Base-by-base conservation (phyloP, 257 asterid species). In the Dorcoceras hygrometricum region DNA sequence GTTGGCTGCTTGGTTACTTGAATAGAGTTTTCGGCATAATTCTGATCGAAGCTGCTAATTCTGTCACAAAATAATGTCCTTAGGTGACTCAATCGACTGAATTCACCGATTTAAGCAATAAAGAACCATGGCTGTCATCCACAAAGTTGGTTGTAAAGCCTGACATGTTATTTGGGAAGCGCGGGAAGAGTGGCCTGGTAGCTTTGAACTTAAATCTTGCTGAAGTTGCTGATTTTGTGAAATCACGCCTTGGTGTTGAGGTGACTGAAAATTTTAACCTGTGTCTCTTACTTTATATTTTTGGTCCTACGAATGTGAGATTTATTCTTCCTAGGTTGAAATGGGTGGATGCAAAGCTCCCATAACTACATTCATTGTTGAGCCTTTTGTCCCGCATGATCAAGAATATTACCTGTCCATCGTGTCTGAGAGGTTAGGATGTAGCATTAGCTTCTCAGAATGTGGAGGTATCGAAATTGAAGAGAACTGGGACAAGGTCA, bases 331-430 rank as follows among this genome's bases (percentile, higher is more conserved):
- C 48, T 68, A 91, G 98, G 95, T 91, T 78, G 96, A 91, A 83
- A 91, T 91, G 95, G 85, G 98, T 72, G 89, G 95, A 63, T 89
- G 96, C 87, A 91, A 84, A 75, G 98, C 95, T 59, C 98, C 95
- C 43, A 89, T 91, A 68, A 85, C 95, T 20, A 91, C 98, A 24
- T 89, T 91, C 82, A 89, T 89, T 56, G 89, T 89, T 11, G 96
- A 91, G 82, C 97, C 97, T 78, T 88, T 91, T 72, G 81, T 91
- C 57, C 96, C 96, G 58, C 97, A 91, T 61, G 87, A 86, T 68
- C 87, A 88, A 76, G 97, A 88, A 74, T 91, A 83, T 82, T 91
- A 91, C 77, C 87, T 88, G 63, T 80, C 87, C 63, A 74, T 91
- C 18, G 87, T 91, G 74, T 91, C 97, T 76, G 96, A 91, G 59